Evolutionary conservation across 371 early-diverging fungal genomes (phyloP).

Genomic region (Scutellospora calospora): DNA sequence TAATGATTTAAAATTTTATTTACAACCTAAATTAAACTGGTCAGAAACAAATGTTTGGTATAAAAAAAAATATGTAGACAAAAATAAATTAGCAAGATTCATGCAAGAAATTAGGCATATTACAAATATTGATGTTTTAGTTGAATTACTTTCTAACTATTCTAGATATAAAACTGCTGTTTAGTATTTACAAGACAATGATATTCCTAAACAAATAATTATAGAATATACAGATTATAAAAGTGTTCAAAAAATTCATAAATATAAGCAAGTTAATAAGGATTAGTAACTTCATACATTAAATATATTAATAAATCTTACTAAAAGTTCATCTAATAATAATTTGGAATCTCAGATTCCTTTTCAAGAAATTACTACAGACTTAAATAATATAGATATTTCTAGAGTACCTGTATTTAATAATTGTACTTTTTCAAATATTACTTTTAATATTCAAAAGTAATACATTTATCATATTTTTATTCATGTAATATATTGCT

Average conservation of each 20-base stretch:
- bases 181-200: conserved; percentile 4
- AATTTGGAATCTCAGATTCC: not conserved
- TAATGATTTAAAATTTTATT: not conserved
- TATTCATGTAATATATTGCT: too few species aligned
- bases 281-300: conserved; percentile 3
- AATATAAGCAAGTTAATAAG: conserved; percentile 19
- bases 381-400: not conserved
- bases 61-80: not conserved
- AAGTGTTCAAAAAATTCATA: not conserved
- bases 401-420: not conserved
- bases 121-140: not conserved
- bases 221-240: not conserved
- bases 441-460: conserved; percentile 19
- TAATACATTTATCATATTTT: not conserved
- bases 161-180: not conserved
- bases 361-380: not conserved
- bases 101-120: not conserved
- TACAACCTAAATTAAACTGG: not conserved
- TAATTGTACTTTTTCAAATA: conserved; percentile 25
- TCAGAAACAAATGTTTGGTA: not conserved
- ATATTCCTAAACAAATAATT: not conserved
- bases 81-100: conserved; percentile 1
- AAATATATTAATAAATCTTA: not conserved
- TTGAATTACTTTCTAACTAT: conserved; percentile 15
- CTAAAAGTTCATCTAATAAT: not conserved